Evolutionary conservation across 176 grass and related monocot genomes (phyloP).

Genomic region (Raddia distichophylla): DNA sequence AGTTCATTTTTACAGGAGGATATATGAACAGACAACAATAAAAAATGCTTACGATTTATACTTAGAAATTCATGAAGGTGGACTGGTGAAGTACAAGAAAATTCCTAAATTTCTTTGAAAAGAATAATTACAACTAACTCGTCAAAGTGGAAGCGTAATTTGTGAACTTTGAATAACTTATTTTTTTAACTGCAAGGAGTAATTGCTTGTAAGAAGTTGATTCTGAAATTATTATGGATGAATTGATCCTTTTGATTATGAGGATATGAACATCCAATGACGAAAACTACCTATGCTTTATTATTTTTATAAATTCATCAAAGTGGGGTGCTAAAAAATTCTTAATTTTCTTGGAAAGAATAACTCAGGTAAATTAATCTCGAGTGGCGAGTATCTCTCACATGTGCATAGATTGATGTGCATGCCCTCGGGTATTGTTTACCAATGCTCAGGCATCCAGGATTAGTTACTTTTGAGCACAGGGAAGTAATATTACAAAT

Average conservation of each 20-base stretch:
- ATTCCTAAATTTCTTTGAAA: not conserved
- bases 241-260: not conserved
- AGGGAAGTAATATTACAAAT: not conserved
- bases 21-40: not conserved
- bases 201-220: not conserved
- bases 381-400: not conserved
- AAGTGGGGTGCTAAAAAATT: not conserved
- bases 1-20: not conserved
- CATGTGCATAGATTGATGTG: not conserved
- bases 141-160: too few relatives aligned
- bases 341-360: not conserved
- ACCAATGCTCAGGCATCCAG: constrained; percentile 13
- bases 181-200: too few relatives aligned
- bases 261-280: not conserved
- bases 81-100: not conserved
- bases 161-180: too few relatives aligned
- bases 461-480: not conserved
- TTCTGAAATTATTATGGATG: not conserved
- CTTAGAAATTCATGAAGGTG: not conserved
- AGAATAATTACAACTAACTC: not conserved
- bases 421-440: not conserved
- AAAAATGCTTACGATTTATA: not conserved
- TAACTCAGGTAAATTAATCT: not conserved
- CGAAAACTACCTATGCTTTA: not conserved
- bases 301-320: not conserved